Percentiles rank a stretch among this genome's conserved stretches.
phyloP scores from a whole-genome alignment of 2,329 filamentous ascomycete species.

The Fusarium sp. region DNA sequence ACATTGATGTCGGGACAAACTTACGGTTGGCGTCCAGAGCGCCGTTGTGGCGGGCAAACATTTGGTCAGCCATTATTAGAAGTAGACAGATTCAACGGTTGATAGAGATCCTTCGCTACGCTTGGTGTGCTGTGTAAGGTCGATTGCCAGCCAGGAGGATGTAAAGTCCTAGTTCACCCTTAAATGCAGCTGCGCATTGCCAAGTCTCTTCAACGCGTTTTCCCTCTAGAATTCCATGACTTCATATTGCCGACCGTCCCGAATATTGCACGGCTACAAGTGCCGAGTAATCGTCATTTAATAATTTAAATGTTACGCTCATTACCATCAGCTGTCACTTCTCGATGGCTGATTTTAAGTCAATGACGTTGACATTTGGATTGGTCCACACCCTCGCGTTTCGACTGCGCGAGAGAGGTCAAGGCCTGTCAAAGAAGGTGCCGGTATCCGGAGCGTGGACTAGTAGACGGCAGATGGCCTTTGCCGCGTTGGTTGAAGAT shows the following conservation, averaged over 20 bases:
- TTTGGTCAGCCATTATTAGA: constrained; percentile 3
- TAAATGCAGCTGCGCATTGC: background rate
- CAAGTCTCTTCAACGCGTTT: background rate
- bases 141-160: background rate
- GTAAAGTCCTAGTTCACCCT: constrained; percentile 4
- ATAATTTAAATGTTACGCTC: background rate
- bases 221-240: constrained; percentile 1
- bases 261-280: background rate
- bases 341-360: constrained; percentile 5
- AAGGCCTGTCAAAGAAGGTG: background rate
- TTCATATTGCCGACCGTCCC: constrained; percentile 9
- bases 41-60: constrained; percentile 9
- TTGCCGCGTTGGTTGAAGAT: background rate
- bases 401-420: background rate
- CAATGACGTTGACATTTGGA: constrained; percentile 22
- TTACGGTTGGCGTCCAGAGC: constrained; percentile 27
- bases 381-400: constrained; percentile 5
- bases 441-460: constrained; percentile 18
- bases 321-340: background rate
- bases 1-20: background rate
- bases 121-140: no score
- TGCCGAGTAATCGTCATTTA: constrained; percentile 30
- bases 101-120: background rate
- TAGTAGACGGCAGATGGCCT: background rate
- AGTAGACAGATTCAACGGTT: background rate